phyloP scores from a whole-genome alignment of 257 asterid species.

The Henckelia pumila region DNA sequence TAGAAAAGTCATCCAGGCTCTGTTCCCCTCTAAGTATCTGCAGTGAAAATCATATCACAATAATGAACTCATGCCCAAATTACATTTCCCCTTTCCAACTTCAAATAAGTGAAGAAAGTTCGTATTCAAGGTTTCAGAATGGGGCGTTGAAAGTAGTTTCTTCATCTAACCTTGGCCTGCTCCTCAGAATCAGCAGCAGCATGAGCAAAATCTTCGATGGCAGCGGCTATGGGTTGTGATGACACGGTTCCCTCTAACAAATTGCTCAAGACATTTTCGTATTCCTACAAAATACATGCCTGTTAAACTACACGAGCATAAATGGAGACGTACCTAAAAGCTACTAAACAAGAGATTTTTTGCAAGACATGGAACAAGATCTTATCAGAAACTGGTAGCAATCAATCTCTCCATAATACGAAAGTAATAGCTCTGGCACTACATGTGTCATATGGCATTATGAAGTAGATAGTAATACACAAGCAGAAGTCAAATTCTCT shows the following conservation, averaged over 20 bases:
- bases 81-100: background rate
- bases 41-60: conserved; percentile 4
- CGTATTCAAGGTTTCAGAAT: background rate
- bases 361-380: too few species aligned
- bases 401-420: too few species aligned
- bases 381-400: too few species aligned
- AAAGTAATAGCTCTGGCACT: too few species aligned
- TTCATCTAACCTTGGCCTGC: conserved; percentile 60
- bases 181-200: conserved; percentile 52
- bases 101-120: background rate
- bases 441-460: too few species aligned
- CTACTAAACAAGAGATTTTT: too few species aligned
- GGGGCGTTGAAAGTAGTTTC: conserved; percentile 1
- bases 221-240: conserved; percentile 51
- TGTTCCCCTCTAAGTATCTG: conserved; percentile 50
- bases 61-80: background rate
- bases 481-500: too few species aligned
- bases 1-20: conserved; percentile 30
- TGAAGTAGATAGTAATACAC: too few species aligned
- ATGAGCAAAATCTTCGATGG: conserved; percentile 53
- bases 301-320: background rate
- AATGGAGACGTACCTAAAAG: conserved; percentile 11
- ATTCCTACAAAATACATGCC: conserved; percentile 42
- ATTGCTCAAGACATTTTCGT: conserved; percentile 38
- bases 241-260: conserved; percentile 54